Evolutionary conservation across 352 stramenopile species (phyloP), one percentile per base, ranked within the genome.

Genomic region (Globisporangium megalacanthum): DNA sequence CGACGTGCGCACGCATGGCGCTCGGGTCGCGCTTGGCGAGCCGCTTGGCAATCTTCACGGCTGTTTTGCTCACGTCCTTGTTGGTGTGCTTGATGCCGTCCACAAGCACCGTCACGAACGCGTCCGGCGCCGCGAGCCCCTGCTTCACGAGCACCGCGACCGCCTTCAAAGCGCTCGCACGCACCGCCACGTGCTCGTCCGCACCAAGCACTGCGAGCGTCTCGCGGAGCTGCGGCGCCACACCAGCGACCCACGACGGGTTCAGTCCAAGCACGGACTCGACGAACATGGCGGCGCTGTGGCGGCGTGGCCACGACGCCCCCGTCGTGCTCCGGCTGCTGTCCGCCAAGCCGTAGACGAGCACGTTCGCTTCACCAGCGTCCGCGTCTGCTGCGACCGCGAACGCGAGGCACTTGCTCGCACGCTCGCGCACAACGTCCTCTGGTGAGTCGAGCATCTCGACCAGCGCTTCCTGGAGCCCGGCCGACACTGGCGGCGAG

Each of bases 11-110:
- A 9, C 83, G 85, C 52, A 74, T 82, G 29, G 68, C 54, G 46
- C 68, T 69, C 9, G 86, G 74, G n/a, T 83, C 73, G 25, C 73
- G 72, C 69, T 94, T 93, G 5, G 79, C 77, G 48, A 88, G 56
- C 7, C 80, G 59, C 67, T 96, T 94, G 48, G 75, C 71, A 44
- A 93, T 82, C 51, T 83, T 75, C 60, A 90, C 67, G 19, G 84
- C 74, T 15, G 70, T 70, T 64, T 86, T 86, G 65, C 70, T 70
- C 60, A 92, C 76, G 58, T 94, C 83, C 66, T 96, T 93, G 79
- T 87, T 86, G 47, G 73, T 72, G 68, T 94, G 72, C 36, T 64
- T 62, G 54, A 94, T 80, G 41, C 70, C 64, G 31, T 83, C 65
- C 33, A 79, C 70, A 3, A 95, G 61, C n/a, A 91, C 70, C 22